phyloP scores from a whole-genome alignment of 352 stramenopile genomes.

The Phytophthora pisi region DNA sequence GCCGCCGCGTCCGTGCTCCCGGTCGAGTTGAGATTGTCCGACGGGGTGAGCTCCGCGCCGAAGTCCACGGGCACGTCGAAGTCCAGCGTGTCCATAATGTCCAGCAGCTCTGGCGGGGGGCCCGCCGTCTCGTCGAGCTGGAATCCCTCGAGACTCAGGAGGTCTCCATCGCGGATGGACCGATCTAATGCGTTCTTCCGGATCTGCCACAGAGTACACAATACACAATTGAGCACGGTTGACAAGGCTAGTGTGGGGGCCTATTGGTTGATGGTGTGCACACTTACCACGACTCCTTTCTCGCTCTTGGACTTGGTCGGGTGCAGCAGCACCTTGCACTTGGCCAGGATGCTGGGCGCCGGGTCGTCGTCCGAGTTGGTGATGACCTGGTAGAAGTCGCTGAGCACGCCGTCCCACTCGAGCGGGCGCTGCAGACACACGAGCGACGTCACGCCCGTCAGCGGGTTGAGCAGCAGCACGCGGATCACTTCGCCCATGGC shows the following conservation, averaged over 20 bases:
- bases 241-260: neutral
- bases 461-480: slow-evolving; percentile 79
- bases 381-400: slow-evolving; percentile 86
- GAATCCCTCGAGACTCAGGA: slow-evolving; percentile 77
- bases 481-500: slow-evolving; percentile 80
- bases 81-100: slow-evolving; percentile 74
- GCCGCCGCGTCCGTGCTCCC: slow-evolving; percentile 1
- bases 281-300: slow-evolving; percentile 71
- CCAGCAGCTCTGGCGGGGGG: slow-evolving; percentile 68
- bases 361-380: slow-evolving; percentile 84
- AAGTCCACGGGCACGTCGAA: slow-evolving; percentile 59
- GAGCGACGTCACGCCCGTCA: slow-evolving; percentile 69
- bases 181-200: slow-evolving; percentile 72
- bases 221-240: neutral
- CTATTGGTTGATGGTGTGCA: neutral
- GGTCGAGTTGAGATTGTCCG: slow-evolving; percentile 22
- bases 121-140: slow-evolving; percentile 42
- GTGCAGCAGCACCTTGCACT: slow-evolving; percentile 79
- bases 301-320: slow-evolving; percentile 85
- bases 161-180: slow-evolving; percentile 82
- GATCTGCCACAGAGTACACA: slow-evolving; percentile 41
- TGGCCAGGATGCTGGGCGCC: slow-evolving; percentile 53
- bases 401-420: slow-evolving; percentile 74
- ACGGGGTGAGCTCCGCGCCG: slow-evolving; percentile 26
- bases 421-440: slow-evolving; percentile 83